Evolutionary conservation across 1,139 yeast genomes (phyloP).

Genomic region (Yamadazyma sp.): DNA sequence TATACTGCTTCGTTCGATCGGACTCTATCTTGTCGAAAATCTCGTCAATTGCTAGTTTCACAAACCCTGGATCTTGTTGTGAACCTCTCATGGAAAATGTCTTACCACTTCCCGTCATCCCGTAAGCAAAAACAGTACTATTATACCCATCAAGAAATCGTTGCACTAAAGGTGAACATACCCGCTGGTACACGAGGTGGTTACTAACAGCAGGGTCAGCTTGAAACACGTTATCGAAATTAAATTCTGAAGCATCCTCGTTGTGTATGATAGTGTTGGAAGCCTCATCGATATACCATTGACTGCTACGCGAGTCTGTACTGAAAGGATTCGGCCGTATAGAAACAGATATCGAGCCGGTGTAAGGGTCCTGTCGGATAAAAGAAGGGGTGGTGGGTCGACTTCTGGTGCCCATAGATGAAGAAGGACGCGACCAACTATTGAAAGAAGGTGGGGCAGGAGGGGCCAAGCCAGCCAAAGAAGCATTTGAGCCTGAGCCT

Average conservation of each 20-base stretch:
- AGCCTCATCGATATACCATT: constrained; percentile 46
- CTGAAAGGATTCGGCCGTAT: constrained; percentile 54
- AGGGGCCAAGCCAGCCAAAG: constrained; percentile 3
- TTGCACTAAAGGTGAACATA: constrained; percentile 63
- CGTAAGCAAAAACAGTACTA: constrained; percentile 93
- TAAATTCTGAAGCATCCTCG: constrained; percentile 55
- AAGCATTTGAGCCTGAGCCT: not conserved
- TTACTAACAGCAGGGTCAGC: constrained; percentile 48
- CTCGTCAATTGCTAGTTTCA: constrained; percentile 69
- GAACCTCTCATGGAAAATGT: constrained; percentile 89
- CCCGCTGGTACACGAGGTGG: constrained; percentile 55
- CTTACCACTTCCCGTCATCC: constrained; percentile 87
- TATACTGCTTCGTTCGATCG: constrained; percentile 29
- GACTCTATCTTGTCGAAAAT: constrained; percentile 54
- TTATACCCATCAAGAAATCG: constrained; percentile 76
- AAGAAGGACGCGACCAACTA: constrained; percentile 29
- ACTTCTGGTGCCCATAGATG: constrained; percentile 34
- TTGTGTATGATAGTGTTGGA: constrained; percentile 46
- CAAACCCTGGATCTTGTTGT: constrained; percentile 69
- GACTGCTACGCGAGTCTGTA: constrained; percentile 23
- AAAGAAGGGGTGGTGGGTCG: constrained; percentile 44
- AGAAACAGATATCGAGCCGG: constrained; percentile 53
- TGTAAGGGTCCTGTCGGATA: constrained; percentile 37
- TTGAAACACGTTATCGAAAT: constrained; percentile 75
- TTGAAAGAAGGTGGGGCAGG: constrained; percentile 7